Evolutionary conservation across 139 green algal genomes (phyloP).

Genomic region (Picochlorum costavermella): DNA sequence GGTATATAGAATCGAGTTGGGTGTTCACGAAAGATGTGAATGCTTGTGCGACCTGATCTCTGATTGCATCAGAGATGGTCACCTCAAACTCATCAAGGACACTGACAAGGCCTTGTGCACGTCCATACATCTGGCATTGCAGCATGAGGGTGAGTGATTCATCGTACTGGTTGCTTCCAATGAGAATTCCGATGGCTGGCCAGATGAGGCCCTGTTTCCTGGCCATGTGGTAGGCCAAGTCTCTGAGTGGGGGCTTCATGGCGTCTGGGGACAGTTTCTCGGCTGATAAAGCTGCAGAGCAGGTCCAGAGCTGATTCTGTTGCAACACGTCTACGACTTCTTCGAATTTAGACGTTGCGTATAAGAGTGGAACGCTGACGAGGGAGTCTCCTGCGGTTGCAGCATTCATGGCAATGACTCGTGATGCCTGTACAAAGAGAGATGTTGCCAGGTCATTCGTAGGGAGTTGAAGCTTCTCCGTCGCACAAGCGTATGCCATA

Average conservation of each 20-base stretch:
- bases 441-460: slow-evolving; percentile 8
- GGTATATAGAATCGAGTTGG: too few relatives aligned
- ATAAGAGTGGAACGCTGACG: slow-evolving; percentile 68
- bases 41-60: neutral
- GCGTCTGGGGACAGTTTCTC: slow-evolving; percentile 21
- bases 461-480: neutral
- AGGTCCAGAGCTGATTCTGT: slow-evolving; percentile 63
- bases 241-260: slow-evolving; percentile 37
- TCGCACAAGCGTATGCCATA: slow-evolving; percentile 44
- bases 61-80: neutral
- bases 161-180: slow-evolving; percentile 22
- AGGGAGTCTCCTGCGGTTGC: slow-evolving; percentile 63
- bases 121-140: neutral
- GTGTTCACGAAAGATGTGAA: too few relatives aligned
- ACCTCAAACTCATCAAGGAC: slow-evolving; percentile 2
- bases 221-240: slow-evolving; percentile 51
- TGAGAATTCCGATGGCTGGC: slow-evolving; percentile 28
- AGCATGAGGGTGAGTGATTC: neutral
- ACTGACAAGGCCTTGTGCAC: neutral
- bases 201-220: slow-evolving; percentile 32
- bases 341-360: slow-evolving; percentile 44
- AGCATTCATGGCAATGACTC: slow-evolving; percentile 69
- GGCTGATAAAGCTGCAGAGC: slow-evolving; percentile 52
- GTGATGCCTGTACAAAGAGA: slow-evolving; percentile 54
- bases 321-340: slow-evolving; percentile 51